Base-by-base conservation (phyloP, 164 flowering plant species). In the Paratinospora sagittata region DNA sequence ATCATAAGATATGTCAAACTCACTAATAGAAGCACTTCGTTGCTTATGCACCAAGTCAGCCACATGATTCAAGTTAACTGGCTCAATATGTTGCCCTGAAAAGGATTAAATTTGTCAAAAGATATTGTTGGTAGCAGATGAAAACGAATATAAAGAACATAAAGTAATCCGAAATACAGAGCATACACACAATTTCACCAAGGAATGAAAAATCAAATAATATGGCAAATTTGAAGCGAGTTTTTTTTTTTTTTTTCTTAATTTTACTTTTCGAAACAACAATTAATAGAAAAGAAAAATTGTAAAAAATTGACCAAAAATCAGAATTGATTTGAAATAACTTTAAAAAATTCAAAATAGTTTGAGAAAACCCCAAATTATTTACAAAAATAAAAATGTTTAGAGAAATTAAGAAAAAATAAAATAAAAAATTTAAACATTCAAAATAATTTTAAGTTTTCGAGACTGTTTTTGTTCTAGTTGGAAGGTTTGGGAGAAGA, bases 1-100 rank as follows among this genome's bases (percentile, higher is more conserved):
- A 58, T 95, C 96, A 70, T 82, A 86, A 74, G 77, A 71, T 78
- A 95, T 89, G 75, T 87, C 89, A 76, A 90, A 95, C 47, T 92
- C 92, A 70, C 79, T 79, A 72, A 95, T 90, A n/a, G 99, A 84
- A 52, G 90, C 83, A 47, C 77, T 84, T 55, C 92, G 82, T 68
- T 89, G 90, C 84, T 83, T 86, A 2, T 74, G 66, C 69, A 94
- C 75, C 85, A 75, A 82, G 21, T 95, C 94, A 68, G 97, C 99
- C 62, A 95, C 94, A 76, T 87, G 87, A 79, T 91, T 87, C 78
- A 92, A 74, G 75, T 87, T 79, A 36, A 33, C 74, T 45, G 76
- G 78, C 60, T 52, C 60, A 17, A 17, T 12, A 8, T 62, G 66
- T 85, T 21, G 33, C 36, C 79, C 76, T 4, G 37, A 49, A 52